phyloP scores from a whole-genome alignment of 768 basidiomycete species.

The Leccinum disarticulatum region DNA sequence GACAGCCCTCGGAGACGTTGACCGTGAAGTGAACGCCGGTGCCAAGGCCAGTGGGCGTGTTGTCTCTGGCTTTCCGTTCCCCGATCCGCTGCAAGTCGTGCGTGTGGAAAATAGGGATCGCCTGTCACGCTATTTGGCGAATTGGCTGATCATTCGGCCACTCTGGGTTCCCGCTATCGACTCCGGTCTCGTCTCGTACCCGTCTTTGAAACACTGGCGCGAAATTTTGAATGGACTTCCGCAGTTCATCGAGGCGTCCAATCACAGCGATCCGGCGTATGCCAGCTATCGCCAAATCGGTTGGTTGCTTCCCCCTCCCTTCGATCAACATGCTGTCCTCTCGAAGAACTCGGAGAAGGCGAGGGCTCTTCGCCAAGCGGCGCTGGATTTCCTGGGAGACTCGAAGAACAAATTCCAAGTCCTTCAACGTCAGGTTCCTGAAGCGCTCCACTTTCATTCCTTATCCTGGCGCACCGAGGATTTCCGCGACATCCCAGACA shows the following conservation, averaged over 20 bases:
- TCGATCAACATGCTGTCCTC: neutral
- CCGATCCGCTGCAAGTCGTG: neutral
- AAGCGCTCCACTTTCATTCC: neutral
- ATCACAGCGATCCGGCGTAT: neutral
- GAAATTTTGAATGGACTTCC: neutral
- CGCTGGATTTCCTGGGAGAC: neutral
- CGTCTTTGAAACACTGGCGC: neutral
- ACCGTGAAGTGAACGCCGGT: neutral
- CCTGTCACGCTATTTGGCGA: neutral
- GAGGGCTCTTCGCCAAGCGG: neutral
- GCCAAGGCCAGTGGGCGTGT: neutral
- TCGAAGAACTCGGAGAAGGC: neutral
- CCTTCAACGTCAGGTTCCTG: neutral
- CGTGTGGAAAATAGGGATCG: neutral
- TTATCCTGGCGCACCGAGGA: neutral
- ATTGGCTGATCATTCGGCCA: neutral
- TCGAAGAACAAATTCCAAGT: neutral
- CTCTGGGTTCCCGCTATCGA: neutral
- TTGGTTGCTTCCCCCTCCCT: neutral
- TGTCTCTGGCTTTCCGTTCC: neutral
- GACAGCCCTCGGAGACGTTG: neutral
- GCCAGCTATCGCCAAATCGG: neutral
- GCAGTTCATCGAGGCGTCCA: neutral
- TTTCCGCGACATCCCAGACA: neutral
- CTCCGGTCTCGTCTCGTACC: neutral